Base-by-base conservation (phyloP, 2,329 filamentous ascomycete species). In the Cercospora berteroae region DNA sequence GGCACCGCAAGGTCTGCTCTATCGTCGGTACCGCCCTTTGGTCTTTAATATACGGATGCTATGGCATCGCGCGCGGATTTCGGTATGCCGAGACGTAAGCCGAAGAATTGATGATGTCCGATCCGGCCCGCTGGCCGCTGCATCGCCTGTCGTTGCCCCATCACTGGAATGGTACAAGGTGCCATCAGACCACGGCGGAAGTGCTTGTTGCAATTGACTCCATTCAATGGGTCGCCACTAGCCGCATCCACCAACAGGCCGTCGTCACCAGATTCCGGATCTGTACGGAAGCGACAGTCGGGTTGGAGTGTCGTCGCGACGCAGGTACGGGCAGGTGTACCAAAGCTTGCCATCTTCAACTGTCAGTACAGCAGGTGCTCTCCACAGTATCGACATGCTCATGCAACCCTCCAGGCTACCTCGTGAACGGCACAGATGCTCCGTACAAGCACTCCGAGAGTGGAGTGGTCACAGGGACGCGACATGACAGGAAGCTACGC, bases 401-500 rank as follows among this genome's bases (percentile, higher is more conserved):
- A 10, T 18, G 13, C 27, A 33, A 2, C 25, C 29, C 39, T 31
- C 18, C 29, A 63, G 60, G 59, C 56, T 70, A 65, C 29, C 82
- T 83, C 48, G 81, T 85, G 12, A 86, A 86, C 71, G 84, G 84
- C 2, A 86, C 85, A 0, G 76, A 80, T 0, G 80, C 79, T 29
- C 74, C 79, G 0, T 86, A 85, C 73, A 80, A 80, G 18, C 77
- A 81, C 63, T 76, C 82, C 0, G n/a, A 69, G 1, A 84, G 80
- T 0, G 84, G 84, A 3, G 66, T 69, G 7, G 67, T 81, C 0
- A 63, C 67, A 3, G 83, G 84, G 0, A 86, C 82, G 0, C 76
- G 85, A 16, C 84, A 87, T 73, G 82, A 84, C 63, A 79, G 82
- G 31, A 87, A 87, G 72, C 75, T 83, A 1, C 74, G 77, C 4